These are phyloP conservation scores for Globisporangium spiculum DNA, from an alignment of 352 stramenopile genomes.

Conservation along the genomic window DNA sequence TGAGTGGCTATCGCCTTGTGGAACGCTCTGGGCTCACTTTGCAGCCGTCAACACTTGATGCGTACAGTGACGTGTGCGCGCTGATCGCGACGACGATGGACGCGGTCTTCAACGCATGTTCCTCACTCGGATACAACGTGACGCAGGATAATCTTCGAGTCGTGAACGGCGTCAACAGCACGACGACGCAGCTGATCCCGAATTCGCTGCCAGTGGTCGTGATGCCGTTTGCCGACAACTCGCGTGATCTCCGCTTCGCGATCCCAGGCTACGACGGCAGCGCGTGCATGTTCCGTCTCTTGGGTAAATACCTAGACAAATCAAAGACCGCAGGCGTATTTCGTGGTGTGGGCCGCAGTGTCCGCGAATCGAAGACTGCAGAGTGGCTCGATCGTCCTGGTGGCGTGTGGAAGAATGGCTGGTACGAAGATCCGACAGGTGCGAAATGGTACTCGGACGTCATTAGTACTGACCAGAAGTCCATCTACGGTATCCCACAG, in stretches of 20 bases:
- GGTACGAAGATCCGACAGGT: slow-evolving; percentile 28
- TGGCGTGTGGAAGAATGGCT: slow-evolving; percentile 40
- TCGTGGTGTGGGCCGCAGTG: slow-evolving; percentile 21
- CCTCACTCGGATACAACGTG: slow-evolving; percentile 27
- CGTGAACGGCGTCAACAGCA: slow-evolving; percentile 18
- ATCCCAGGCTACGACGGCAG: slow-evolving; percentile 19
- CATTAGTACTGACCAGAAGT: slow-evolving; percentile 28
- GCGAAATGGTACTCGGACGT: slow-evolving; percentile 34
- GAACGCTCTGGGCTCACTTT: slow-evolving; percentile 4
- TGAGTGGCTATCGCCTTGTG: slow-evolving; percentile 26
- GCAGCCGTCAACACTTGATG: not conserved
- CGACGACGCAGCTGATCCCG: slow-evolving; percentile 10
- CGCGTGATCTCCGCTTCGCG: not conserved
- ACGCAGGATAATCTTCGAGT: slow-evolving; percentile 18
- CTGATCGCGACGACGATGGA: slow-evolving; percentile 20
- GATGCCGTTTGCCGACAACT: slow-evolving; percentile 24
- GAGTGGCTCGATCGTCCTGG: slow-evolving; percentile 34
- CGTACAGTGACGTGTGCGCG: slow-evolving; percentile 14
- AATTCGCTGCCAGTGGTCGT: slow-evolving; percentile 22
- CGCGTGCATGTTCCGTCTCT: slow-evolving; percentile 28
- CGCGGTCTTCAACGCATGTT: slow-evolving; percentile 18
- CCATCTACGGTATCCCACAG: slow-evolving; percentile 17
- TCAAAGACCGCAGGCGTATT: slow-evolving; percentile 27
- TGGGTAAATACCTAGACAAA: slow-evolving; percentile 20
- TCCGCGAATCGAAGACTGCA: slow-evolving; percentile 31